Evolutionary conservation across 2,329 filamentous ascomycete species (phyloP).

Genomic region (Chaetomium olivaceum): DNA sequence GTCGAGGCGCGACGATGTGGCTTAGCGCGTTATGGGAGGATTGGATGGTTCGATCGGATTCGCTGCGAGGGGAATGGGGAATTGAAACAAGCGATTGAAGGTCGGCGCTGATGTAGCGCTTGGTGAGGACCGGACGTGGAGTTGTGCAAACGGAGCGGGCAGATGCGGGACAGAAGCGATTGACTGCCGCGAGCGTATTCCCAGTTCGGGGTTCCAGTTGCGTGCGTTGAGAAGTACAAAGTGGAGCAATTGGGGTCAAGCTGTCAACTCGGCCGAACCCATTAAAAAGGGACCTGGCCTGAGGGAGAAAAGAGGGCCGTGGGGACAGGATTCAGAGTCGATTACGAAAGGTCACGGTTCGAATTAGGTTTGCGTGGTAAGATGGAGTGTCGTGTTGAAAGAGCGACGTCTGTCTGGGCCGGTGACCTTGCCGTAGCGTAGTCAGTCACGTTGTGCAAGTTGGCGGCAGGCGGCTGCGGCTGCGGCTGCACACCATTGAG

Average conservation of each 20-base stretch:
- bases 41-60: background rate
- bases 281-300: background rate
- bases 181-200: slow-evolving; percentile 17
- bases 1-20: slow-evolving; percentile 18
- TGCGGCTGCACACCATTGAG: slow-evolving; percentile 8
- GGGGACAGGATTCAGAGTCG: background rate
- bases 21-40: slow-evolving; percentile 14
- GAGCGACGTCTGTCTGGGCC: background rate
- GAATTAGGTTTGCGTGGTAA: background rate
- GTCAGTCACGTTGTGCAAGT: slow-evolving; percentile 3
- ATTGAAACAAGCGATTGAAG: background rate
- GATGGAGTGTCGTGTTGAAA: background rate
- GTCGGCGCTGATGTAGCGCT: background rate
- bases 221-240: background rate
- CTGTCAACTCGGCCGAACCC: background rate
- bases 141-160: background rate
- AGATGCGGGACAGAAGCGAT: slow-evolving; percentile 14
- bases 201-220: background rate
- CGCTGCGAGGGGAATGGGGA: background rate
- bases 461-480: slow-evolving; percentile 2
- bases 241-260: background rate
- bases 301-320: background rate
- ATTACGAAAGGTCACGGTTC: background rate
- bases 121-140: background rate
- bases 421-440: background rate